These are phyloP conservation scores for Stagonosporopsis tanaceti DNA, from an alignment of 2,329 filamentous ascomycete species.

Conservation along the genomic window DNA sequence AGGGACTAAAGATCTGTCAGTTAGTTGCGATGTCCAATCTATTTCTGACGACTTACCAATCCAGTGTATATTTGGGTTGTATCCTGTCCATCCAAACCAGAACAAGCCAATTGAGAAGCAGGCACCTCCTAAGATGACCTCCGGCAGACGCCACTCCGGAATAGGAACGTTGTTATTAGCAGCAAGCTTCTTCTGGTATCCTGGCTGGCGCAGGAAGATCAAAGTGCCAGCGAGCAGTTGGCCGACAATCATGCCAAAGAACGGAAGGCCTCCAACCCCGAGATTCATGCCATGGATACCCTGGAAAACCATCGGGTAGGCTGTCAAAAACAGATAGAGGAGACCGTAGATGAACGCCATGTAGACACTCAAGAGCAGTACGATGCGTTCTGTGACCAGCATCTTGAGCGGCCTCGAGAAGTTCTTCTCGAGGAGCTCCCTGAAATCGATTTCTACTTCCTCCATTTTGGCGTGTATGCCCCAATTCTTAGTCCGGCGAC, in stretches of 20 bases:
- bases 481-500: constrained; percentile 66
- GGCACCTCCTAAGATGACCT: constrained; percentile 61
- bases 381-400: constrained; percentile 59
- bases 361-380: constrained; percentile 49
- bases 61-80: constrained; percentile 54
- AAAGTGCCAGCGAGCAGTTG: constrained; percentile 71
- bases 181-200: constrained; percentile 65
- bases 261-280: constrained; percentile 79
- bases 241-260: constrained; percentile 83
- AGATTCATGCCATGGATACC: constrained; percentile 72
- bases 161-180: constrained; percentile 60
- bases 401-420: constrained; percentile 60
- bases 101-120: constrained; percentile 52
- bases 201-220: constrained; percentile 71
- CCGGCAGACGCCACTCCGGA: constrained; percentile 66
- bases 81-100: constrained; percentile 54
- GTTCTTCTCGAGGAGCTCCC: constrained; percentile 61
- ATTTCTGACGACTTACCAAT: constrained; percentile 25
- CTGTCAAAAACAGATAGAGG: constrained; percentile 85
- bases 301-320: constrained; percentile 83
- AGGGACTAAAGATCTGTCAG: constrained; percentile 34
- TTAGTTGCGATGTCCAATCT: background rate
- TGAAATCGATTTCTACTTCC: constrained; percentile 61
- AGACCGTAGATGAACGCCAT: constrained; percentile 65
- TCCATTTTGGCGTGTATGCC: constrained; percentile 67